Percentiles rank a stretch among this genome's conserved stretches.
Conservation (phyloP, 2,329 filamentous ascomycete genomes). For the Passalora sequoiae region DNA sequence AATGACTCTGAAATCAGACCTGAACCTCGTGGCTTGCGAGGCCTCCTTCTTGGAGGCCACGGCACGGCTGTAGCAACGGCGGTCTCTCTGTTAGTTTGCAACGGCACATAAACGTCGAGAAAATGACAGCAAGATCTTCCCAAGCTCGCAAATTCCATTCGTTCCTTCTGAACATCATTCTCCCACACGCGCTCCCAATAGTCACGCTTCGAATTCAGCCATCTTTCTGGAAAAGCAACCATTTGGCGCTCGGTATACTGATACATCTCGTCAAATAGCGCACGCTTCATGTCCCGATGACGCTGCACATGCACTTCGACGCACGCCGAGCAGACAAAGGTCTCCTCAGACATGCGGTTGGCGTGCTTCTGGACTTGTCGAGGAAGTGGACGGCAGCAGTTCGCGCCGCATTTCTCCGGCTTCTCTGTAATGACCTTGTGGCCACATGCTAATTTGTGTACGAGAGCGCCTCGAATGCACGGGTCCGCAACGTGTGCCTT, state of each 20-base stretch:
- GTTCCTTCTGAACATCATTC: constrained; percentile 17
- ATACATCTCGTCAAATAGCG: constrained; percentile 8
- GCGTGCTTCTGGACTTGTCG: constrained; percentile 6
- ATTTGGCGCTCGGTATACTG: constrained; percentile 8
- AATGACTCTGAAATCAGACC: neutral
- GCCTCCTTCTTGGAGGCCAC: constrained; percentile 6
- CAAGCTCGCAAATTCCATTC: constrained; percentile 9
- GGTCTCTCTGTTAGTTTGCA: neutral
- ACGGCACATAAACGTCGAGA: too few relatives aligned
- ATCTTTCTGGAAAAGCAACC: constrained; percentile 7
- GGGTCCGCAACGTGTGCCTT: constrained; percentile 3
- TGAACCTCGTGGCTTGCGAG: constrained; percentile 1
- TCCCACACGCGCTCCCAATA: constrained; percentile 14
- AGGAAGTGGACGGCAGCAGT: constrained; percentile 12
- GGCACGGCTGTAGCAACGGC: neutral
- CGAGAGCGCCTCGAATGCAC: constrained; percentile 6
- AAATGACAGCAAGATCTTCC: constrained; percentile 14
- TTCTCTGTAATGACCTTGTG: constrained; percentile 19
- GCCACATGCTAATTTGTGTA: constrained; percentile 13
- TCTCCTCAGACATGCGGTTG: constrained; percentile 8
- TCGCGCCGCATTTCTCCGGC: constrained; percentile 15
- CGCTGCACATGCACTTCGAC: constrained; percentile 12
- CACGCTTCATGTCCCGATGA: constrained; percentile 14
- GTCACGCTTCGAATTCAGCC: constrained; percentile 8
- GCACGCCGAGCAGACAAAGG: constrained; percentile 19